Percentiles rank a stretch among this genome's conserved stretches.
Conservation (phyloP, 805 yeast species). For the Sugiyamaella floridensis region DNA sequence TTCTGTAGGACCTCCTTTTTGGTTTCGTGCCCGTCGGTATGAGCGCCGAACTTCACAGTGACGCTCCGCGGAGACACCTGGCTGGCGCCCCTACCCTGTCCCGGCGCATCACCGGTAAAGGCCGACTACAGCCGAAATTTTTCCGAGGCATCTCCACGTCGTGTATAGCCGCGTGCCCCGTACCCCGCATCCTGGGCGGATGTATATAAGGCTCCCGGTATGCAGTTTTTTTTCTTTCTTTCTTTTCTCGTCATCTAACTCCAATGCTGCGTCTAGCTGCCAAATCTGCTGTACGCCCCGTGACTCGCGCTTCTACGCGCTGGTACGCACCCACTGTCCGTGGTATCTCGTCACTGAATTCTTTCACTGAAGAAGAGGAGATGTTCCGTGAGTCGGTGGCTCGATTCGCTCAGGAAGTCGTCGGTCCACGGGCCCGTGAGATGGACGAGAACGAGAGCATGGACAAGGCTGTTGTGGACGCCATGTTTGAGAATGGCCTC, state of each 20-base stretch:
- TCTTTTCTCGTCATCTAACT: not conserved
- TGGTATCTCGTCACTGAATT: constrained; percentile 21
- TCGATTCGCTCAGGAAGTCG: constrained; percentile 34
- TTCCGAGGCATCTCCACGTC: not conserved
- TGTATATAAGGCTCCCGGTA: not conserved
- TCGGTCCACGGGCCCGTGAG: constrained; percentile 34
- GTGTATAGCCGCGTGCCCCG: not conserved
- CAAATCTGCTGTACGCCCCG: not conserved
- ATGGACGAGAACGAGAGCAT: constrained; percentile 36
- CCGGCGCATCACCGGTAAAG: not conserved
- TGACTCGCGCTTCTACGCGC: not conserved
- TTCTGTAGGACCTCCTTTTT: too few species aligned
- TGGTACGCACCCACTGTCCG: not conserved
- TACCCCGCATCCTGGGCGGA: not conserved
- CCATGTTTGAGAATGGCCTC: constrained; percentile 35
- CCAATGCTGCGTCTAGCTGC: constrained; percentile 1
- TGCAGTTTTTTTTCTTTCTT: not conserved
- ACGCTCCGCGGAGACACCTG: not conserved
- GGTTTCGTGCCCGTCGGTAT: too few species aligned
- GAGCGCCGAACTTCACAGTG: too few species aligned
- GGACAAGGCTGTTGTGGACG: constrained; percentile 28
- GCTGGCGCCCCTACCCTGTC: not conserved
- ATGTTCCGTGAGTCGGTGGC: constrained; percentile 37
- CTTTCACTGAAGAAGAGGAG: constrained; percentile 37
- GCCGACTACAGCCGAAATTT: not conserved